Base-by-base conservation (phyloP, 1,284 basidiomycete genomes). In the Puccinia coronata region DNA sequence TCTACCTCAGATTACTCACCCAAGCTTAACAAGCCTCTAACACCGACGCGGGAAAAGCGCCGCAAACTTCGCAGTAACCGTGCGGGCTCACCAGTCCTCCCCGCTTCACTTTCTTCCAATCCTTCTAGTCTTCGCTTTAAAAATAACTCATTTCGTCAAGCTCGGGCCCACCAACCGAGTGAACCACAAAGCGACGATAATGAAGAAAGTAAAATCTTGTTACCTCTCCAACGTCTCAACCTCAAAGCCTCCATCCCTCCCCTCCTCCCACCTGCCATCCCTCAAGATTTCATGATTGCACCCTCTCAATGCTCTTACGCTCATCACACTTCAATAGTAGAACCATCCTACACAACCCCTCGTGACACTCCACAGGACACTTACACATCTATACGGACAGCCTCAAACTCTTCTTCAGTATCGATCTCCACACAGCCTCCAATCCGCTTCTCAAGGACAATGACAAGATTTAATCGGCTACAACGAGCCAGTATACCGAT, bases 391-490 rank as follows among this genome's bases (percentile, higher is more conserved):
- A 49, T 77, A 18, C 75, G 75, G 18, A 65, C 59, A 25, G 23
- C 14, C 43, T 28, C 34, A n/a, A 67, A 77, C 34, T 47, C 57
- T 8, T 67, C 11, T 25, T 77, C 75, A 53, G 75, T 67, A 20
- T 77, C 75, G 39, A 67, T 77, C 75, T 47, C 61, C 39, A 51
- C 75, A 18, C 25, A 77, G 51, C 36, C 59, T 31, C 39, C 59
- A 8, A 8, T n/a, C 23, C 23, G 43, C 20, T 65, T 65, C 61
- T 36, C 39, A 23, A 77, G 53, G 47, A 25, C n/a, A 65, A 14
- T 34, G 1, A 28, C 43, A 2, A 77, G 28, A 39, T 51, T 53
- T 34, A 41, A 51, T 47, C 36, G 57, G 6, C 39, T 43, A 43
- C 59, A 31, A 16, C 39, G 36, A 77, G 47, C 47, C 59, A 61